These are phyloP conservation scores for Tolypocladium album DNA, from an alignment of 2,329 filamentous ascomycete genomes.

Conservation along the genomic window DNA sequence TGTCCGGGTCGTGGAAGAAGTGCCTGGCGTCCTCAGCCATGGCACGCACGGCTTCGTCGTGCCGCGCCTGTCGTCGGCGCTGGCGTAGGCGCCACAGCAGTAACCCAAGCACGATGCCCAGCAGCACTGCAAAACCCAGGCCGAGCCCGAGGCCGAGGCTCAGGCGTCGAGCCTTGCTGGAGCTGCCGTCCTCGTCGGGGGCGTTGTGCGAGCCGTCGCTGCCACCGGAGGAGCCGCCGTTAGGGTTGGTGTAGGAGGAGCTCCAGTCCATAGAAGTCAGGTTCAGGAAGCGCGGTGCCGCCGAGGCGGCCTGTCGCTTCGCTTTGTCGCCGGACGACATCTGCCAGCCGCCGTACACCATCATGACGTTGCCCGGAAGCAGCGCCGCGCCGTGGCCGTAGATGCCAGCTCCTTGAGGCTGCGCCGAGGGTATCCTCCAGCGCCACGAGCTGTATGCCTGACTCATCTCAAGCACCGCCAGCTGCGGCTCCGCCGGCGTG, in stretches of 20 bases:
- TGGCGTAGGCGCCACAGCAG: slow-evolving; percentile 39
- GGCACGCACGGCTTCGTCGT: slow-evolving; percentile 34
- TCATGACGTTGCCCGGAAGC: slow-evolving; percentile 57
- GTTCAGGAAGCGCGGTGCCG: slow-evolving; percentile 39
- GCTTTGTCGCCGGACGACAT: slow-evolving; percentile 23
- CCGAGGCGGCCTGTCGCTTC: slow-evolving; percentile 21
- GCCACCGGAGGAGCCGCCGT: slow-evolving; percentile 1
- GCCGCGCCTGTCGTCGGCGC: slow-evolving; percentile 22
- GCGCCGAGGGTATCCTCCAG: slow-evolving; percentile 52
- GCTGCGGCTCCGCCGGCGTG: slow-evolving; percentile 69
- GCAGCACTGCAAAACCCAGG: slow-evolving; percentile 35
- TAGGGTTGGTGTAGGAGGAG: slow-evolving; percentile 37
- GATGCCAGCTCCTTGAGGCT: slow-evolving; percentile 34
- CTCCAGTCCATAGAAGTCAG: slow-evolving; percentile 46
- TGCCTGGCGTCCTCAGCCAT: slow-evolving; percentile 38
- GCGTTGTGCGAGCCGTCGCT: slow-evolving; percentile 6
- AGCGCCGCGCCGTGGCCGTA: slow-evolving; percentile 55
- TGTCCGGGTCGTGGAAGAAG: slow-evolving; percentile 34
- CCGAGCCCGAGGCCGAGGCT: slow-evolving; percentile 57
- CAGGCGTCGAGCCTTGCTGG: slow-evolving; percentile 20
- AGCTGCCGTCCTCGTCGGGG: slow-evolving; percentile 10
- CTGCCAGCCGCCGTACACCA: slow-evolving; percentile 53
- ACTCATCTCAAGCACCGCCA: slow-evolving; percentile 67
- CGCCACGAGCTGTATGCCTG: slow-evolving; percentile 65
- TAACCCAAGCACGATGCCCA: slow-evolving; percentile 33